A percentile compares a stretch with the other conserved stretches of the same genome.
phyloP scores from a whole-genome alignment of 2,329 filamentous ascomycete genomes.

The Cordyceps sp. region DNA sequence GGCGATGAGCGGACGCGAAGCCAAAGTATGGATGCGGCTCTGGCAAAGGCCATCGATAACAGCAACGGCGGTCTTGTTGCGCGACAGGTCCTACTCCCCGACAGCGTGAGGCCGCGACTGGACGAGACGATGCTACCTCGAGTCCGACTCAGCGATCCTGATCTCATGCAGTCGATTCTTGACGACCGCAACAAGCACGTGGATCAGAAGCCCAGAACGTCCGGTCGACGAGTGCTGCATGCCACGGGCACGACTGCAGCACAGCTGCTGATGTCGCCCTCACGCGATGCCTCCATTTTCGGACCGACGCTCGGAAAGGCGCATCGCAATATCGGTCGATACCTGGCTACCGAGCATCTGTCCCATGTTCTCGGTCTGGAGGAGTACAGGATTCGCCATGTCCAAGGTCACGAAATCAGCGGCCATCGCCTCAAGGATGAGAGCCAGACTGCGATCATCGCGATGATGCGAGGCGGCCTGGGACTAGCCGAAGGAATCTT shows the following conservation, averaged over 20 bases:
- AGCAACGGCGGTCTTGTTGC: constrained; percentile 20
- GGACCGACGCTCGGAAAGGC: constrained; percentile 30
- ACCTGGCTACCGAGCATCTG: constrained; percentile 33
- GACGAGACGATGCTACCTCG: constrained; percentile 23
- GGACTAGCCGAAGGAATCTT: constrained; percentile 42
- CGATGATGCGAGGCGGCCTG: constrained; percentile 47
- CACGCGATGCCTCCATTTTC: constrained; percentile 26
- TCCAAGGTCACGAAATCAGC: constrained; percentile 25
- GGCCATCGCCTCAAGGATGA: constrained; percentile 32
- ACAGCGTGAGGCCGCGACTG: constrained; percentile 20
- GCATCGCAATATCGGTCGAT: constrained; percentile 31
- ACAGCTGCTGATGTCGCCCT: constrained; percentile 35
- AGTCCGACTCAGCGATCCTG: constrained; percentile 13
- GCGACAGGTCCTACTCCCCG: constrained; percentile 29
- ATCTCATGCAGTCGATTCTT: constrained; percentile 7
- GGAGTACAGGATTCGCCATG: constrained; percentile 28
- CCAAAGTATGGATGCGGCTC: constrained; percentile 30
- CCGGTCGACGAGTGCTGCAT: constrained; percentile 20
- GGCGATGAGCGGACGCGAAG: constrained; percentile 28
- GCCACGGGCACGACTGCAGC: constrained; percentile 26
- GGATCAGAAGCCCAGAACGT: no score
- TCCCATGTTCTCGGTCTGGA: constrained; percentile 31
- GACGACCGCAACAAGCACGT: neutral
- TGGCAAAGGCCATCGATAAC: constrained; percentile 25
- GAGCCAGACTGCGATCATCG: constrained; percentile 31